These are phyloP conservation scores for Populus deltoides DNA, from an alignment of 345 rosid genomes.

Conservation along the genomic window DNA sequence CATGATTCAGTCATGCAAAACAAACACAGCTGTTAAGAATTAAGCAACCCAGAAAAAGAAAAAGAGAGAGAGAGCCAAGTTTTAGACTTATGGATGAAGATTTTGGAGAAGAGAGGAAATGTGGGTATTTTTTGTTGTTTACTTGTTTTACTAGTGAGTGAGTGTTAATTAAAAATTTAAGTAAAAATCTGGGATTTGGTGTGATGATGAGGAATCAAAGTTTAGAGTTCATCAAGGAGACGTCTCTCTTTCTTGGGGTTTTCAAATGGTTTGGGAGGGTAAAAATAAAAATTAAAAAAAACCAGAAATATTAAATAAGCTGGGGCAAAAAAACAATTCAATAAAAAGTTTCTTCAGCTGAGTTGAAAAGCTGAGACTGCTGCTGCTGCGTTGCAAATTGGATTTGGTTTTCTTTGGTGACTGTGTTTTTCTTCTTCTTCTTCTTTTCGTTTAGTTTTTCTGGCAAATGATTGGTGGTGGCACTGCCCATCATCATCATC, in stretches of 20 bases:
- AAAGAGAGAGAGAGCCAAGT: conserved; percentile 1
- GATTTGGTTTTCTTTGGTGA: background rate
- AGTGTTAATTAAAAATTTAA: background rate
- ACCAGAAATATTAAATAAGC: background rate
- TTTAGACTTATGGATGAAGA: conserved; percentile 7
- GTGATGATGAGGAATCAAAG: conserved; percentile 56
- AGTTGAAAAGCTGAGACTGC: conserved; percentile 15
- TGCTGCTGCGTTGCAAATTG: background rate
- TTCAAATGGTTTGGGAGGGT: conserved; percentile 86
- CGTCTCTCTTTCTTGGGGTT: conserved; percentile 66
- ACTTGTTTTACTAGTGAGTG: background rate
- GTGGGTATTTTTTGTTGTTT: conserved; percentile 13
- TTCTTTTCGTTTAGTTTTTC: background rate
- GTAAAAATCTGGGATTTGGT: conserved; percentile 45
- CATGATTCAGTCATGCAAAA: conserved; percentile 43
- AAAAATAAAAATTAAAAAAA: conserved; percentile 24
- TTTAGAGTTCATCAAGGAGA: conserved; percentile 58
- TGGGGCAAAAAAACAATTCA: too few relatives aligned
- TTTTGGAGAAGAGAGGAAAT: conserved; percentile 19
- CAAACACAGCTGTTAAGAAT: background rate
- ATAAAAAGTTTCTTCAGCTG: background rate
- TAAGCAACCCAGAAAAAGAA: background rate
- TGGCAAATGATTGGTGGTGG: conserved; percentile 44
- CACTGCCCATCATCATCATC: conserved; percentile 33
- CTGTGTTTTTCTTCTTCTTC: background rate